Conservation (phyloP, 352 stramenopile genomes). For the Phytophthora podocarpi region DNA sequence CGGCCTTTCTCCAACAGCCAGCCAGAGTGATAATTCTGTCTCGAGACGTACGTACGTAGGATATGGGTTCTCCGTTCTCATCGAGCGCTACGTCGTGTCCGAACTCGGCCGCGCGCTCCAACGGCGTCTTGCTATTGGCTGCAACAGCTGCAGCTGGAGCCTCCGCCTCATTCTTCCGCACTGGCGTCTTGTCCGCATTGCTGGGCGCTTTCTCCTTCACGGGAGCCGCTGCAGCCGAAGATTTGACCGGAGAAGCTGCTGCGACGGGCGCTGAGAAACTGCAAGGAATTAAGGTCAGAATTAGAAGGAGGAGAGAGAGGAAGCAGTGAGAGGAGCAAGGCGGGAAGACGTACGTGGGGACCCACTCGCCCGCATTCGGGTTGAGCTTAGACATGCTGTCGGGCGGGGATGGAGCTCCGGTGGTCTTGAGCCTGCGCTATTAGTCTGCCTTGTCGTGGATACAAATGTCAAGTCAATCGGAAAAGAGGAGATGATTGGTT, state of each 20-base stretch:
- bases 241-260: constrained; percentile 25
- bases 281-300: background rate
- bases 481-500: background rate
- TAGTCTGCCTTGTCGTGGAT: background rate
- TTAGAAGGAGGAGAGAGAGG: background rate
- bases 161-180: constrained; percentile 14
- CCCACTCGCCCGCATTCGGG: constrained; percentile 84
- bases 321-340: background rate
- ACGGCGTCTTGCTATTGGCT: constrained; percentile 21
- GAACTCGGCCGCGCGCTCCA: constrained; percentile 18
- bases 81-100: constrained; percentile 21
- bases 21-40: background rate
- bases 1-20: background rate
- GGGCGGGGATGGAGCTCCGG: constrained; percentile 2
- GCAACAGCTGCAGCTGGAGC: background rate
- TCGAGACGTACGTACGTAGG: constrained; percentile 46
- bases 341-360: constrained; percentile 64
- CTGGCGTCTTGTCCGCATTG: background rate
- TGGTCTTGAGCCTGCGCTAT: constrained; percentile 15
- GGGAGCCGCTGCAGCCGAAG: constrained; percentile 13
- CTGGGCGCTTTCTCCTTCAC: constrained; percentile 12
- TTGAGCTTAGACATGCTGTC: constrained; percentile 68
- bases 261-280: constrained; percentile 37
- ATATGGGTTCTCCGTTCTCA: constrained; percentile 37
- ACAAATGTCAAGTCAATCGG: constrained; percentile 9